phyloP scores from a whole-genome alignment of 139 green algal genomes.

The Picochlorum sp. region DNA sequence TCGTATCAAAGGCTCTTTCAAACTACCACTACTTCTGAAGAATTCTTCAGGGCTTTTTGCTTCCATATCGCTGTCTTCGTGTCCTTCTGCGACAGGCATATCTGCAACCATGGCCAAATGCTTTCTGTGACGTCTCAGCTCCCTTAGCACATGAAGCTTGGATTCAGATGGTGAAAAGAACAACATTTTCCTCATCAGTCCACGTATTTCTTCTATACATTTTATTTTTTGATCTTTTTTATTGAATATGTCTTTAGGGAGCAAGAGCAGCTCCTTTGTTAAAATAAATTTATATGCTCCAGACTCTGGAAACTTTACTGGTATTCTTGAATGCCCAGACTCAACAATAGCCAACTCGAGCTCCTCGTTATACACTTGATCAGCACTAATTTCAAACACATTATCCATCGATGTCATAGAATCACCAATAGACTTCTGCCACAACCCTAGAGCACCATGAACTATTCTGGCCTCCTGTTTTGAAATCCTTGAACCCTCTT shows the following conservation, averaged over 20 bases:
- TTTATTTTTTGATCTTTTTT: constrained; percentile 22
- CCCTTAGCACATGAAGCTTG: constrained; percentile 73
- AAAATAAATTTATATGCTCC: constrained; percentile 28
- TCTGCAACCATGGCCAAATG: constrained; percentile 76
- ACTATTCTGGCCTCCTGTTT: constrained; percentile 54
- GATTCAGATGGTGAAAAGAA: constrained; percentile 29
- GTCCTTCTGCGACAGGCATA: background rate
- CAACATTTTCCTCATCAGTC: background rate
- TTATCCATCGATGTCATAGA: constrained; percentile 82
- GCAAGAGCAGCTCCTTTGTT: constrained; percentile 69
- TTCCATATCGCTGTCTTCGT: background rate
- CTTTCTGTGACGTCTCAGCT: constrained; percentile 74
- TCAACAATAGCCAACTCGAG: constrained; percentile 49
- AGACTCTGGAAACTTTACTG: constrained; percentile 47
- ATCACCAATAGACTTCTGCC: constrained; percentile 52
- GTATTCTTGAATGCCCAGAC: constrained; percentile 65
- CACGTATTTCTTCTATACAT: background rate
- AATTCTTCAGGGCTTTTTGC: background rate
- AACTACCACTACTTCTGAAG: background rate
- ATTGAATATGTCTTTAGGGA: constrained; percentile 3
- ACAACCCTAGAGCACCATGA: constrained; percentile 77
- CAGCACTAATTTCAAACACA: constrained; percentile 65
- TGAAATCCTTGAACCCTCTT: constrained; percentile 34
- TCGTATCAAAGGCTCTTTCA: background rate
- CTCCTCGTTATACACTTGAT: constrained; percentile 49